Evolutionary conservation across 2,329 filamentous ascomycete species (phyloP), one percentile per base, ranked within the genome.

Genomic region (Exophiala spinifera): DNA sequence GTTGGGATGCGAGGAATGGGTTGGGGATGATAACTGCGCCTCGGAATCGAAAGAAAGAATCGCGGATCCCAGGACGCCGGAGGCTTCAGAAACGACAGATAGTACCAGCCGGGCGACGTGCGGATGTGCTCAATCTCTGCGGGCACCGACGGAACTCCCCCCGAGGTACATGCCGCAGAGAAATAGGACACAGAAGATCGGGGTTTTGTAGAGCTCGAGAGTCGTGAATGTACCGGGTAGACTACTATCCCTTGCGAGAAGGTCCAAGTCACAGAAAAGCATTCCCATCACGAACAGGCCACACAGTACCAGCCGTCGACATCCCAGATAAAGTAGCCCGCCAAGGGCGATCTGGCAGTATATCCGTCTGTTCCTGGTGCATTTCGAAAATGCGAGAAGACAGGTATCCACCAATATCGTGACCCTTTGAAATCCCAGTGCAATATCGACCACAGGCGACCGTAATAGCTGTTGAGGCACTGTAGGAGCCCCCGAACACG

Each of bases 301-400:
- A 60, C 79, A 80, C 64, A 82, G 82, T 68, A 78, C 82, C 19
- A n/a, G n/a, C 83, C 84, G 64, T 88, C 85, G 4, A 78, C 78
- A 47, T 88, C 76, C 66, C 86, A 87, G 64, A 88, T 73, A 64
- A 86, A 87, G 69, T 88, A 88, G n/a, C 59, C 75, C 73, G 17
- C 82, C 76, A 14, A 88, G 70, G 1, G 65, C 76, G 1, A 73
- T 45, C 60, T 82, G 69, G 63, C 79, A 79, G 65, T 72, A 72
- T 0, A 87, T 73, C 13, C 85, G 78, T 2, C 79, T 77, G 49
- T 76, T 79, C 19, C 70, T 72, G 0, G 78, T 77, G n/a, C 77
- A 79, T 49, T 79, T 73, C 0, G 82, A 78, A 11, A 88, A 74
- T 0, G 84, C 80, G 17, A 83, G 65, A 5, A 57, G 37, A 3